phyloP scores from a whole-genome alignment of 257 asterid genomes.

The Perilla frutescens region DNA sequence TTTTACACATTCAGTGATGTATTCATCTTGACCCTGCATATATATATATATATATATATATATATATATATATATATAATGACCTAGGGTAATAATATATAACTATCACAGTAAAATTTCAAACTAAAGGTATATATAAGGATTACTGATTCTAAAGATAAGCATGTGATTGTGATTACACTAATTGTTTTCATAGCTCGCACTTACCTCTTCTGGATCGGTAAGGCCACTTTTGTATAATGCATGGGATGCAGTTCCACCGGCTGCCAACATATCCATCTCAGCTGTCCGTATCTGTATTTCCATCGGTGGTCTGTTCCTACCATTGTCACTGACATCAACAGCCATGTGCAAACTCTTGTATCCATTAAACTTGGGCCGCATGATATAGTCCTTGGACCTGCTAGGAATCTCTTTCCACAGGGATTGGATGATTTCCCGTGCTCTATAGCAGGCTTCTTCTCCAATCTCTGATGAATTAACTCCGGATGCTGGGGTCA shows the following conservation, averaged over 20 bases:
- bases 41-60: neutral
- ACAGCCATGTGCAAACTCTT: slow-evolving; percentile 92
- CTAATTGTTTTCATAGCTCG: neutral
- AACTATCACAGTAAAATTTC: neutral
- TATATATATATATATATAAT: slow-evolving; percentile 4
- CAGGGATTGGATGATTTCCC: slow-evolving; percentile 65
- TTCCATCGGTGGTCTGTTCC: slow-evolving; percentile 78
- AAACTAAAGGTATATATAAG: neutral
- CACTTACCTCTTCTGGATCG: slow-evolving; percentile 78
- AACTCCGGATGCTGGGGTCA: slow-evolving; percentile 51
- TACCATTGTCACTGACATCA: slow-evolving; percentile 61
- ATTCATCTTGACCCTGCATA: too few relatives aligned
- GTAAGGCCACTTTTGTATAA: slow-evolving; percentile 91
- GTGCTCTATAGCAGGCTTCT: slow-evolving; percentile 86
- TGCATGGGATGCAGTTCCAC: slow-evolving; percentile 94
- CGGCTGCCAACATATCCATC: slow-evolving; percentile 92
- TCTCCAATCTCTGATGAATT: slow-evolving; percentile 56
- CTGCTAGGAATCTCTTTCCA: slow-evolving; percentile 85
- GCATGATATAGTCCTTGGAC: slow-evolving; percentile 80
- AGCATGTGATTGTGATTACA: neutral
- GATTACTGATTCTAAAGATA: neutral
- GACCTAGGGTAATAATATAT: neutral
- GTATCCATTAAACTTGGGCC: slow-evolving; percentile 88
- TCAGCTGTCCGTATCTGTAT: slow-evolving; percentile 86
- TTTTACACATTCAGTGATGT: neutral